Evolutionary conservation across 2,329 filamentous ascomycete genomes (phyloP).

Genomic region (Ramichloridium luteum): DNA sequence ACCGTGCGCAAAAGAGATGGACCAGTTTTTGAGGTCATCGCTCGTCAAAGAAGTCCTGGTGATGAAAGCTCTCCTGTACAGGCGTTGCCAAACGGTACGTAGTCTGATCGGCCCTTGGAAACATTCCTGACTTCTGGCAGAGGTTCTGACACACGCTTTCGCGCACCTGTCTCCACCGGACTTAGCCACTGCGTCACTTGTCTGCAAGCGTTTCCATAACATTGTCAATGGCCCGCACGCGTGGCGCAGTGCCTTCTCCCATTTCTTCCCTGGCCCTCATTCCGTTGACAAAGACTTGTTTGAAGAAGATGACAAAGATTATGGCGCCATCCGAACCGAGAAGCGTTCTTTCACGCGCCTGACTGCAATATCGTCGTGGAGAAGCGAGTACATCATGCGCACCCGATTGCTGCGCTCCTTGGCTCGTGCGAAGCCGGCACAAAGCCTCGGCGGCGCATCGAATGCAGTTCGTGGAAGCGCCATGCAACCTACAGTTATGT

Average conservation of each 20-base stretch:
- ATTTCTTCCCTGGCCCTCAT: constrained; percentile 72
- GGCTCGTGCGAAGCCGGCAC: constrained; percentile 63
- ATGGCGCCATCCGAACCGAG: constrained; percentile 54
- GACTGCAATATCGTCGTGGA: constrained; percentile 78
- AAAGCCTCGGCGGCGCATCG: constrained; percentile 39
- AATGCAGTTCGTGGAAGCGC: constrained; percentile 49
- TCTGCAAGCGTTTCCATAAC: constrained; percentile 75
- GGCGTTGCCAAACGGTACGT: constrained; percentile 69
- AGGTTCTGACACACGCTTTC: constrained; percentile 81
- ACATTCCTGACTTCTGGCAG: constrained; percentile 36
- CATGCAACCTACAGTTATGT: constrained; percentile 64
- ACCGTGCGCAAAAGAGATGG: constrained; percentile 31
- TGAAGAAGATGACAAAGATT: constrained; percentile 35
- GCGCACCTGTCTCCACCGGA: constrained; percentile 82
- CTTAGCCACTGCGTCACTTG: constrained; percentile 67
- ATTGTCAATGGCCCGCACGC: constrained; percentile 85
- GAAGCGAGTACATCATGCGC: constrained; percentile 85
- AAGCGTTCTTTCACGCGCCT: constrained; percentile 71
- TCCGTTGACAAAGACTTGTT: constrained; percentile 33
- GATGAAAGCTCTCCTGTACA: constrained; percentile 39
- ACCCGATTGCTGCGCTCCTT: constrained; percentile 75
- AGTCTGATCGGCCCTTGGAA: not conserved
- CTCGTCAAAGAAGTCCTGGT: constrained; percentile 32
- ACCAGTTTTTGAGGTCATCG: constrained; percentile 41
- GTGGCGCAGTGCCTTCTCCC: constrained; percentile 85